phyloP scores from a whole-genome alignment of 805 yeast species.

The Cephaloascus albidus region DNA sequence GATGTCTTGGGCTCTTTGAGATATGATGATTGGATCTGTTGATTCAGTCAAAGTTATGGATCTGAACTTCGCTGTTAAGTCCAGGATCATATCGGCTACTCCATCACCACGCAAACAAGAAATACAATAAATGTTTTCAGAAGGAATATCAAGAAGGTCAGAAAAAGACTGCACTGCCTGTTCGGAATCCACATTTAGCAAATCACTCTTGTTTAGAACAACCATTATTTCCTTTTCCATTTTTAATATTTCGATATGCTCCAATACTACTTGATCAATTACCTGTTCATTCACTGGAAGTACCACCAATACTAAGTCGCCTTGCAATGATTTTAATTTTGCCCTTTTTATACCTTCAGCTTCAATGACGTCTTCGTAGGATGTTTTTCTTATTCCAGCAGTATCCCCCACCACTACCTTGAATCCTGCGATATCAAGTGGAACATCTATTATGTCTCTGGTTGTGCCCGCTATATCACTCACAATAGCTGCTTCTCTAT shows the following conservation, averaged over 20 bases:
- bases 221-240: slow-evolving; percentile 25
- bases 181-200: slow-evolving; percentile 14
- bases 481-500: slow-evolving; percentile 82
- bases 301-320: slow-evolving; percentile 67
- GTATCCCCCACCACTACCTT: slow-evolving; percentile 85
- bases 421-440: slow-evolving; percentile 73
- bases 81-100: slow-evolving; percentile 17
- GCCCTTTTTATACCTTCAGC: slow-evolving; percentile 79
- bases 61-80: slow-evolving; percentile 37
- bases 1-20: slow-evolving; percentile 69
- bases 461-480: slow-evolving; percentile 93
- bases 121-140: slow-evolving; percentile 17
- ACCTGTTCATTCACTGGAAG: slow-evolving; percentile 33
- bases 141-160: slow-evolving; percentile 3
- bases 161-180: too few relatives aligned
- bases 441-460: slow-evolving; percentile 76
- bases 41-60: slow-evolving; percentile 36
- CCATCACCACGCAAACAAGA: slow-evolving; percentile 62
- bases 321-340: slow-evolving; percentile 39
- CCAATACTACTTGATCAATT: slow-evolving; percentile 25
- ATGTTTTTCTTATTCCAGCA: slow-evolving; percentile 68
- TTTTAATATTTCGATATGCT: slow-evolving; percentile 24
- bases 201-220: slow-evolving; percentile 54
- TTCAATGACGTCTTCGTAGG: slow-evolving; percentile 51
- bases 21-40: slow-evolving; percentile 61